Evolutionary conservation across 768 basidiomycete genomes (phyloP).

Genomic region (Podaxis pistillaris): DNA sequence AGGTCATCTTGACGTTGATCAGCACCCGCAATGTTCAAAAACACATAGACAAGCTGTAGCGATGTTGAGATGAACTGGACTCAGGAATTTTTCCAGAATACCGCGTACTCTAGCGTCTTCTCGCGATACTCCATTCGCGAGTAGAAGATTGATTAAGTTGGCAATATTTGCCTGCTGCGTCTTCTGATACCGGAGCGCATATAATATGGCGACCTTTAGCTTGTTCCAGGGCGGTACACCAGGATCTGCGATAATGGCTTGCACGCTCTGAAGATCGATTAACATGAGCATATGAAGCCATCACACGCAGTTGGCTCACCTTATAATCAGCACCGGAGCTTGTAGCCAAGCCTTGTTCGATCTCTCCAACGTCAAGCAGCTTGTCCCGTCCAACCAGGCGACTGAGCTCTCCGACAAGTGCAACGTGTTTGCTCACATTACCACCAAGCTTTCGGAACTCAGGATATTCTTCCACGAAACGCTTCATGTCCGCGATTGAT

Average conservation of each 20-base stretch:
- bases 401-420: conserved; percentile 94
- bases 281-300: neutral
- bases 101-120: conserved; percentile 70
- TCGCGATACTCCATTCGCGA: conserved; percentile 71
- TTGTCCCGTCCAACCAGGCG: conserved; percentile 84
- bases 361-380: conserved; percentile 86
- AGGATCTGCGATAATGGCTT: conserved; percentile 69
- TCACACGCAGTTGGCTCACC: conserved; percentile 39
- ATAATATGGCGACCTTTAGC: conserved; percentile 86
- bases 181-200: conserved; percentile 94
- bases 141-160: conserved; percentile 67
- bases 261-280: conserved; percentile 60
- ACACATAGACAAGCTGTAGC: conserved; percentile 83
- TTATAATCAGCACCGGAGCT: conserved; percentile 88
- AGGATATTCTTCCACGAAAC: conserved; percentile 96
- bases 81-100: conserved; percentile 3
- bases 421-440: conserved; percentile 98
- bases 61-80: conserved; percentile 14
- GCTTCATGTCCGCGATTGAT: conserved; percentile 96
- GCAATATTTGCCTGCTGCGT: conserved; percentile 79
- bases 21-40: conserved; percentile 89
- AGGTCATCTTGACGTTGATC: conserved; percentile 98
- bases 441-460: conserved; percentile 96
- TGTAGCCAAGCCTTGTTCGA: conserved; percentile 94
- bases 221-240: conserved; percentile 77